Evolutionary conservation across 2,329 filamentous ascomycete genomes (phyloP), one percentile per base, ranked within the genome.

Genomic region (Fusarium floridanum): DNA sequence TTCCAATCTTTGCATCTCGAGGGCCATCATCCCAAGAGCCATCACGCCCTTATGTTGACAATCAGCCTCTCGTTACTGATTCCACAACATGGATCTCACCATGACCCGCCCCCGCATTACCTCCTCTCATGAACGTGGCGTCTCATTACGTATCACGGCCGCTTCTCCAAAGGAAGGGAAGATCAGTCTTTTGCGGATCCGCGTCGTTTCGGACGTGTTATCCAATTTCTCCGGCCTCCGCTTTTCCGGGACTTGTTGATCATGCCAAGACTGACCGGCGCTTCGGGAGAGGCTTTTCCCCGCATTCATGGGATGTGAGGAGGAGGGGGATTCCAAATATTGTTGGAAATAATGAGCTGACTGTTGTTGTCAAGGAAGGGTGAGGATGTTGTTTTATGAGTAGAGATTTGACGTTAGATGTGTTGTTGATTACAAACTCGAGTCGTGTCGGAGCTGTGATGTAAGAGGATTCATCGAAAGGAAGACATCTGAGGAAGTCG

Each of bases 161-260:
- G 34, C 14, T 57, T 57, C 20, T 9, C 14, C 24, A 9, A 27
- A 39, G 50, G 37, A 59, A 59, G 8, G 2, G 8, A 32, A 45
- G 29, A 59, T 59, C 50, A 12, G 6, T 8, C 20, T 34, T 64
- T 34, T 64, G 53, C 62, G 62, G 62, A 64, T 64, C 62, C 62
- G 62, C 62, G 27, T 7, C 20, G 14, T 36, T 37, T 57, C 50
- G 62, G 62, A 11, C 10, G 6, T 59, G 17, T 65, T 65, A 64
- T 43, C 43, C 61, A 56, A 64, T 64, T 37, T 24, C 36, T 32
- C 61, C 61, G 61, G 48, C 10, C 14, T 32, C 34, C 61, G 61
- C 61, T 64, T 56, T 64, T 39, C 61, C 61, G 34, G 24, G 34
- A 29, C 27, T 9, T 50, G 45, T 41, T 56, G 7, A 39, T 41